These are phyloP conservation scores for Aspergillus tanneri DNA, from an alignment of 2,329 filamentous ascomycete genomes.

Conservation along the genomic window DNA sequence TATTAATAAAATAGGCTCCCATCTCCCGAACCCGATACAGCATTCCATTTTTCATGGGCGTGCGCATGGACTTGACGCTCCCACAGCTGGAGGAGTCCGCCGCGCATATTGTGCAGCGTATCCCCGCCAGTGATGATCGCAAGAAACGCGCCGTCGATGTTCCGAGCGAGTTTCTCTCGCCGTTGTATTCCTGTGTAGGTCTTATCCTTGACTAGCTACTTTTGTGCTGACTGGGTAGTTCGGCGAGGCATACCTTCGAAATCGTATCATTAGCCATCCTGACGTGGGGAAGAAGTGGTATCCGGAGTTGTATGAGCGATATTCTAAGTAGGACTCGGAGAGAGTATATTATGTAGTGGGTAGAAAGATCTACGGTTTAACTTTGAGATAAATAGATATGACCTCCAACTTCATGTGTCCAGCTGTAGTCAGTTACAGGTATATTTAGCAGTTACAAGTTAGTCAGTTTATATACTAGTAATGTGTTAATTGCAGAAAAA, in stretches of 20 bases:
- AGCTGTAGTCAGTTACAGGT: too few species aligned
- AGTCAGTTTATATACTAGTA: too few species aligned
- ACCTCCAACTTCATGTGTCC: too few species aligned
- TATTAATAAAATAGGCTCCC: conserved; percentile 34
- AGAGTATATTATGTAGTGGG: too few species aligned
- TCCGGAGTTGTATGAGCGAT: conserved; percentile 31
- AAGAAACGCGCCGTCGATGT: conserved; percentile 37
- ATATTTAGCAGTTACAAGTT: too few species aligned
- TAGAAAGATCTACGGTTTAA: too few species aligned
- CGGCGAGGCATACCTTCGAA: conserved; percentile 37
- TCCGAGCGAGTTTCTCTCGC: conserved; percentile 39
- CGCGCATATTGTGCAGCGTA: conserved; percentile 30
- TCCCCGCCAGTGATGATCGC: conserved; percentile 31
- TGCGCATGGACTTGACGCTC: conserved; percentile 51
- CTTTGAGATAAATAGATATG: too few species aligned
- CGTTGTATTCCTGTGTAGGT: conserved; percentile 37
- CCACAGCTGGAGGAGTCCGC: conserved; percentile 39
- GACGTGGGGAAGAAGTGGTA: conserved; percentile 40
- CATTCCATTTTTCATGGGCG: conserved; percentile 58
- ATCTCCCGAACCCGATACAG: conserved; percentile 39
- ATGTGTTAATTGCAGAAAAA: too few species aligned
- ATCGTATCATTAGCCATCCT: conserved; percentile 38
- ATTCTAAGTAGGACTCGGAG: conserved; percentile 31
- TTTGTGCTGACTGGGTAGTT: conserved; percentile 24
- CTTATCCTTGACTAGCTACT: too few species aligned